Evolutionary conservation across 331 rosid genomes (phyloP).

Genomic region (Erythrophleum ivorense): DNA sequence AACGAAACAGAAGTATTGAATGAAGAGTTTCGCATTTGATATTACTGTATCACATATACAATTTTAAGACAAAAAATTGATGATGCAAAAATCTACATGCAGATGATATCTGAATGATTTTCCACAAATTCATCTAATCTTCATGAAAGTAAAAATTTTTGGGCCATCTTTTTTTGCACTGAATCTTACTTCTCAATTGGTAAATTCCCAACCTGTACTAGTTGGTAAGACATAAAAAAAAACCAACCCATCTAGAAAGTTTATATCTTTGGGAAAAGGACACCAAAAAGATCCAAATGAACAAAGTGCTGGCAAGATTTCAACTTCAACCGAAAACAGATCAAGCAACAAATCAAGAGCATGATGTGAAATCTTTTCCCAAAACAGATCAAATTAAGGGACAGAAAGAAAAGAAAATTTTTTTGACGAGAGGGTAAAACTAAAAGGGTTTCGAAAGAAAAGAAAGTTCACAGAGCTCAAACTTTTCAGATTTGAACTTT

Average conservation of each 20-base stretch:
- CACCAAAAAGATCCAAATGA: background rate
- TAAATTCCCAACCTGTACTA: no score
- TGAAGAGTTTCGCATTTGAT: background rate
- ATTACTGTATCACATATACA: no score
- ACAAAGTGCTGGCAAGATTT: background rate
- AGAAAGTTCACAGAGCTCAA: background rate
- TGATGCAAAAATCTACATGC: background rate
- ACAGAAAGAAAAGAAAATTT: background rate
- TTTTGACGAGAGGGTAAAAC: background rate
- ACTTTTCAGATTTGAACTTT: background rate
- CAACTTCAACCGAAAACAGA: background rate
- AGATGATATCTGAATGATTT: background rate
- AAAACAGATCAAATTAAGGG: no score
- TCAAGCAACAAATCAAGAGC: background rate
- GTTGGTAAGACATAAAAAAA: no score
- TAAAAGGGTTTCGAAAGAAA: background rate
- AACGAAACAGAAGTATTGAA: background rate
- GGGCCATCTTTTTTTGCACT: no score
- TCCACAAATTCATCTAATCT: background rate
- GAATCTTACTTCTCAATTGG: no score
- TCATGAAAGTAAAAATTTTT: background rate
- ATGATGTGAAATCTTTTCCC: background rate
- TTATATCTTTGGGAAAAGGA: background rate
- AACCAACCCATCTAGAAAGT: no score
- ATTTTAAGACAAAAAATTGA: no score